Evolutionary conservation across 83 land plant genomes (phyloP).

Genomic region (Picea engelmannii): DNA sequence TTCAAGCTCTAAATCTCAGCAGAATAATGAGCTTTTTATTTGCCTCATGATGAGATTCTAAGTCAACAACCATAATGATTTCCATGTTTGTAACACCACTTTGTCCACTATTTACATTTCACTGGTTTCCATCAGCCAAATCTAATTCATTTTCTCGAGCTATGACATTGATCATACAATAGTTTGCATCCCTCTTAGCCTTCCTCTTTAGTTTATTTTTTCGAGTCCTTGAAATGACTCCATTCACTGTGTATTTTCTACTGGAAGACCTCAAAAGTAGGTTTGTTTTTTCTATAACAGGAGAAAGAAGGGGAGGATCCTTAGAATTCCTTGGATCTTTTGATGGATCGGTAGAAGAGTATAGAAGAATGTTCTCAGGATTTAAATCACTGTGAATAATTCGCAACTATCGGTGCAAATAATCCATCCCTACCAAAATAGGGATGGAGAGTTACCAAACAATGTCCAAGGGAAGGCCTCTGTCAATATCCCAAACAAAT

Average conservation of each 20-base stretch:
- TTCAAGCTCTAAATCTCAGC: conserved; percentile 24
- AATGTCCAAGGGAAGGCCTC: too few relatives aligned
- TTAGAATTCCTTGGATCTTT: conserved; percentile 24
- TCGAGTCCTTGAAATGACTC: conserved; percentile 43
- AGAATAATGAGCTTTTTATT: neutral
- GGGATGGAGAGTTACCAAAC: too few relatives aligned
- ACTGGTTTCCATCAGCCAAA: neutral
- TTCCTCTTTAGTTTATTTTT: conserved; percentile 55
- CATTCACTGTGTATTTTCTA: conserved; percentile 6
- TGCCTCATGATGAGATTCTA: neutral
- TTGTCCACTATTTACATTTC: neutral
- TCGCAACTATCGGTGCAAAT: too few relatives aligned
- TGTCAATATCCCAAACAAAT: too few relatives aligned
- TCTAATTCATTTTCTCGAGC: conserved; percentile 25
- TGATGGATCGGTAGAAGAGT: too few relatives aligned
- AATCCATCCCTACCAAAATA: too few relatives aligned
- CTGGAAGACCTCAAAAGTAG: neutral
- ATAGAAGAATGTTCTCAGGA: too few relatives aligned
- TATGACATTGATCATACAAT: conserved; percentile 40
- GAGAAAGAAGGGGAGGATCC: conserved; percentile 26
- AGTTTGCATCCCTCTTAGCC: conserved; percentile 63
- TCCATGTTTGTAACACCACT: neutral
- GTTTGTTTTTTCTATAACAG: conserved; percentile 48
- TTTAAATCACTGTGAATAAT: too few relatives aligned
- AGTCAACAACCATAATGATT: neutral